These are phyloP conservation scores for Dryas drummondii DNA, from an alignment of 306 rosid genomes.

Conservation along the genomic window DNA sequence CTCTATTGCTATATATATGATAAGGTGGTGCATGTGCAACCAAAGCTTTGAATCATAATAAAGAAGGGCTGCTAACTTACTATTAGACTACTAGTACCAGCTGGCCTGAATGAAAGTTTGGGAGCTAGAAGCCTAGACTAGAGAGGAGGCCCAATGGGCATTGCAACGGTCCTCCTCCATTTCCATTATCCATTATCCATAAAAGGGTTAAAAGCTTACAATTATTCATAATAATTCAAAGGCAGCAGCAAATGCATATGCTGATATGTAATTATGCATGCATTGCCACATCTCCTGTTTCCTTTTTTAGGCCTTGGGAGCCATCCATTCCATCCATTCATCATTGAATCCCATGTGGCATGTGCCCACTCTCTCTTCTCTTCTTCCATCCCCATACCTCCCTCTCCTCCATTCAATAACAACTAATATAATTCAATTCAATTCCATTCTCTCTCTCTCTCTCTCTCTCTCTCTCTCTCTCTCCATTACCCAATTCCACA, in stretches of 20 bases:
- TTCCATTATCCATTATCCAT: not conserved
- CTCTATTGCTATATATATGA: too few relatives aligned
- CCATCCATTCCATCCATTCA: conserved; percentile 18
- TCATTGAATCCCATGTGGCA: conserved; percentile 53
- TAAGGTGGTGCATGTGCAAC: not conserved
- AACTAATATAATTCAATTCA: not conserved
- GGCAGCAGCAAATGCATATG: conserved; percentile 1
- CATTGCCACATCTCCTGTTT: conserved; percentile 7
- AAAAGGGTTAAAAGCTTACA: not conserved
- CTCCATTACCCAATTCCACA: conserved; percentile 24
- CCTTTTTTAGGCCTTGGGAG: conserved; percentile 18
- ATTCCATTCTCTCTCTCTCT: not conserved
- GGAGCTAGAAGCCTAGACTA: not conserved
- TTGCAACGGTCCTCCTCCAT: conserved; percentile 5
- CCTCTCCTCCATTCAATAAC: conserved; percentile 41
- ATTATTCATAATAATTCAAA: not conserved
- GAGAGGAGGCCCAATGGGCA: not conserved
- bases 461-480: conserved; percentile 21
- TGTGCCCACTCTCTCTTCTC: conserved; percentile 20
- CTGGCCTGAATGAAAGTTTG: not conserved
- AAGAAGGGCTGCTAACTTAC: not conserved
- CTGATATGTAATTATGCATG: not conserved
- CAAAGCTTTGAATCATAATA: not conserved
- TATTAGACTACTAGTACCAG: not conserved
- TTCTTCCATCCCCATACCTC: conserved; percentile 45